These are phyloP conservation scores for Acacia concinna DNA, from an alignment of 331 rosid species.

Conservation along the genomic window DNA sequence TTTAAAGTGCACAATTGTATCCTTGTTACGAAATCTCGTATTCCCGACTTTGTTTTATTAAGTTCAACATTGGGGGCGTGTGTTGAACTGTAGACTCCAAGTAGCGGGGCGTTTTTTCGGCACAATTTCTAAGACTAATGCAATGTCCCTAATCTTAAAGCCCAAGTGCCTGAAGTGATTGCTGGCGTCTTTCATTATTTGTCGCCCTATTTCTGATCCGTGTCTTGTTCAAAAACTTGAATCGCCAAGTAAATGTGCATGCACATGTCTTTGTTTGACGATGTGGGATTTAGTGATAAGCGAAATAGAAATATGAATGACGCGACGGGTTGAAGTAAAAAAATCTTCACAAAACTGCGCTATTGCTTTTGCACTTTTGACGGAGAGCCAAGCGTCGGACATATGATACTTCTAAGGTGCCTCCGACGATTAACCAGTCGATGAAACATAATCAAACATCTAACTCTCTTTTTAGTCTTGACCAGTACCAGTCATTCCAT, in stretches of 20 bases:
- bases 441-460: too few relatives aligned
- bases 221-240: background rate
- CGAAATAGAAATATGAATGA: background rate
- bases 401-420: too few relatives aligned
- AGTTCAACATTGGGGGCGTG: background rate
- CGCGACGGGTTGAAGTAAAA: too few relatives aligned
- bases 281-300: background rate
- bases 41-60: background rate
- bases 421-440: too few relatives aligned
- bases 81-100: background rate
- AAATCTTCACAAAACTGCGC: too few relatives aligned
- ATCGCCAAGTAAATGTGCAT: background rate
- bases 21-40: background rate
- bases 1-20: background rate
- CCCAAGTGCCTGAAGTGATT: background rate
- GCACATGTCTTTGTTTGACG: background rate
- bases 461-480: too few relatives aligned
- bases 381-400: too few relatives aligned
- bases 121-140: background rate
- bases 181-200: background rate
- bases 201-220: background rate
- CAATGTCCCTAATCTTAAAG: background rate
- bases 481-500: too few relatives aligned
- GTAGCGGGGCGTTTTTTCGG: background rate
- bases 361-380: too few relatives aligned